Evolutionary conservation across 352 stramenopile species (phyloP), one percentile per base, ranked within the genome.

Genomic region (Pythium guiyangense): DNA sequence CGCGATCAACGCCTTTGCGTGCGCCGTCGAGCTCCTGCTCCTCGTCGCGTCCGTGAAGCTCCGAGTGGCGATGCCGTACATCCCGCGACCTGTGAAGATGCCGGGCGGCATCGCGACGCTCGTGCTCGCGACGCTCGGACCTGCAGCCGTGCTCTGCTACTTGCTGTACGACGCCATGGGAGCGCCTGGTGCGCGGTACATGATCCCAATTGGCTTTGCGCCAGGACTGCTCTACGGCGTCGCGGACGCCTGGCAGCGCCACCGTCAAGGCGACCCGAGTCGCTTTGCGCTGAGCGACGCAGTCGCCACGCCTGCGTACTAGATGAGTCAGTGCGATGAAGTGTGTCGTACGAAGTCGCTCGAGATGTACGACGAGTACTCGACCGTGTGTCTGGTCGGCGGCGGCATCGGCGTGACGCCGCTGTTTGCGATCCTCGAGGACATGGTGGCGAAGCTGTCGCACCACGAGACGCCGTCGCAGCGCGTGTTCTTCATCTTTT

Each of bases 11-110:
- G 73, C 86, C 25, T 79, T 91, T 39, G 92, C 90, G 59, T 63
- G 79, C 26, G 57, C 86, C 40, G 60, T 73, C 6, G 64, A 94
- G 51, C 47, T 96, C 17, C 64, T 96, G 43, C 77, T 96, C 46
- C 89, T 95, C 57, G 58, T 64, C 20, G 79, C 88, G 5, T 94
- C 92, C 63, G 58, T 96, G 50, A 82, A 92, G 52, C 73, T 97
- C 1, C 74, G 88, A 2, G 54, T 81, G 3, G 68, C 54, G 27
- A 59, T 69, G 45, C 62, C 62, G 35, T 68, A 82, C 61, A 62
- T 85, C 55, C 57, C 68, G 40, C 69, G 77, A 14, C 69, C 73
- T 0, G 49, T 58, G 14, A 67, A 67, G 17, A 59, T 67, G 55
- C 54, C 54, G 1, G 60, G 60, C 29, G 60, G 60, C 6, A 37